phyloP scores from a whole-genome alignment of 1,284 basidiomycete species.

The Boletellus deceptivus region DNA sequence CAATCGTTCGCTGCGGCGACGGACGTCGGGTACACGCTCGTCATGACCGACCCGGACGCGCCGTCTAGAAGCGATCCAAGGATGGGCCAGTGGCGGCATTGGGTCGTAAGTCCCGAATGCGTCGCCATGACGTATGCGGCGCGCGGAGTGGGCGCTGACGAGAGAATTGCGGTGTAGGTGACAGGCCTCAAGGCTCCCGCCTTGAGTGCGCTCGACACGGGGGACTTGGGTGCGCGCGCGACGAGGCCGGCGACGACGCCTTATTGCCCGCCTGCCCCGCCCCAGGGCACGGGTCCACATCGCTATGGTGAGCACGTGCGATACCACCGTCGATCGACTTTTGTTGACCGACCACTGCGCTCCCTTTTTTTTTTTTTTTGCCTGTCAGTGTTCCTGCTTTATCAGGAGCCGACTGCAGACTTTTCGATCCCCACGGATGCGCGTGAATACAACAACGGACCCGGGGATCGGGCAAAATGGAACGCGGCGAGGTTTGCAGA shows the following conservation, averaged over 20 bases:
- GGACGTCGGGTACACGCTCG: conserved; percentile 56
- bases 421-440: conserved; percentile 46
- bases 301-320: conserved; percentile 48
- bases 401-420: conserved; percentile 51
- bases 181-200: conserved; percentile 53
- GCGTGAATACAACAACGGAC: conserved; percentile 44
- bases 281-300: conserved; percentile 54
- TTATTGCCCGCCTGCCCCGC: conserved; percentile 58
- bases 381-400: conserved; percentile 51
- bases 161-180: conserved; percentile 36
- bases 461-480: conserved; percentile 54
- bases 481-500: conserved; percentile 52
- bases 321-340: too few species aligned
- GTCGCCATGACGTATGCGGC: neutral
- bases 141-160: neutral
- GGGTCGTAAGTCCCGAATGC: conserved; percentile 47
- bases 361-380: too few species aligned
- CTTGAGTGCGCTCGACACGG: conserved; percentile 31
- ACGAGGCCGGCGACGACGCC: conserved; percentile 51
- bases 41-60: conserved; percentile 69
- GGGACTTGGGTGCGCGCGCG: conserved; percentile 41
- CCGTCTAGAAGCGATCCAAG: conserved; percentile 55
- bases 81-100: conserved; percentile 61
- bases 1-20: conserved; percentile 35
- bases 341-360: too few species aligned